A percentile compares a stretch with the other conserved stretches of the same genome.
phyloP scores from a whole-genome alignment of 2,329 filamentous ascomycete genomes.

The Sodiomyces alkalinus region DNA sequence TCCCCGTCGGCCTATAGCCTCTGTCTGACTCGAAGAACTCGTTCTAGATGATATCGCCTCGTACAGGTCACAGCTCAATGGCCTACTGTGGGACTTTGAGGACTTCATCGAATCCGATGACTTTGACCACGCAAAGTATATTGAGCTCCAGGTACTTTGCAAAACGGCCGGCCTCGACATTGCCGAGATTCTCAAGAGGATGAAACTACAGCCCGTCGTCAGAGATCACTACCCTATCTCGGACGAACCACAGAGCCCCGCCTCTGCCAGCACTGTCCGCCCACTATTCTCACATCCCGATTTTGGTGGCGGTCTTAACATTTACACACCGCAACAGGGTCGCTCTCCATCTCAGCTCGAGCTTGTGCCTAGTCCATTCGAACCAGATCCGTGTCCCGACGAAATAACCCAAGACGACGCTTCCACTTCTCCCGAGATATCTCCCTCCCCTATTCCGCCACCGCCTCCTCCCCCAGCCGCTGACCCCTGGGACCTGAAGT shows the following conservation, averaged over 20 bases:
- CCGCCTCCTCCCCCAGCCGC: slow-evolving; percentile 3
- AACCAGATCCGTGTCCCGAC: too few species aligned
- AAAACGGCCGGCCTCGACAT: slow-evolving; percentile 32
- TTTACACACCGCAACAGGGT: too few species aligned
- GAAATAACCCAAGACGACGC: too few species aligned
- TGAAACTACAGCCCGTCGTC: slow-evolving; percentile 28
- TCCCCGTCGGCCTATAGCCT: not conserved
- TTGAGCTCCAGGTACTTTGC: slow-evolving; percentile 29
- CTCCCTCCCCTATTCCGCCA: too few species aligned
- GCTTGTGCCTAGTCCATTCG: too few species aligned
- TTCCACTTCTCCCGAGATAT: too few species aligned
- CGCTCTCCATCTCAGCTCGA: too few species aligned
- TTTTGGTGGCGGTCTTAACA: too few species aligned
- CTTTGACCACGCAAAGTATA: slow-evolving; percentile 35
- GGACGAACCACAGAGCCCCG: slow-evolving; percentile 6
- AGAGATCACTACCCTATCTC: slow-evolving; percentile 8
- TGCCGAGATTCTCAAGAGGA: slow-evolving; percentile 33
- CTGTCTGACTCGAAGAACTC: too few species aligned
- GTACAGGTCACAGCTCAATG: slow-evolving; percentile 29
- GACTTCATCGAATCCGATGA: slow-evolving; percentile 33
- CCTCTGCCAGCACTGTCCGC: slow-evolving; percentile 3
- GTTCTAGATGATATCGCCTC: slow-evolving; percentile 31
- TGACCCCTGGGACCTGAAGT: slow-evolving; percentile 6
- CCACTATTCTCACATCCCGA: not conserved
- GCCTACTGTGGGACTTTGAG: slow-evolving; percentile 41